Conservation (phyloP, 2,329 filamentous ascomycete genomes). For the Arachnopeziza araneosa region DNA sequence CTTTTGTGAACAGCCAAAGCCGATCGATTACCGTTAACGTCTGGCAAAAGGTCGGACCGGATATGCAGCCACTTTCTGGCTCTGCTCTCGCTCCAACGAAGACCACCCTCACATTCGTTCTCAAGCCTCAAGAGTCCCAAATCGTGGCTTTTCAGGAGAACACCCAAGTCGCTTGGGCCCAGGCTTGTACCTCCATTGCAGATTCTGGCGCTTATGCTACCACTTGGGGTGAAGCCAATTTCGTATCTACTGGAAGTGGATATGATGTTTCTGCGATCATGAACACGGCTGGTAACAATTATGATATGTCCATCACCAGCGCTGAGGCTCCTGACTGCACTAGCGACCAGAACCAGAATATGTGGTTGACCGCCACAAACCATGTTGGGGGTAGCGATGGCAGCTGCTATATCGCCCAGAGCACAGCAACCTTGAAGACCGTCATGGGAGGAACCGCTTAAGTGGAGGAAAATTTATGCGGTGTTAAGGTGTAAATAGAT, state of each 20-base stretch:
- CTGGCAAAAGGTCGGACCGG: constrained; percentile 30
- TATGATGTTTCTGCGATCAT: constrained; percentile 30
- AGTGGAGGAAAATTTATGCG: not conserved
- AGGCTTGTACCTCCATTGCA: constrained; percentile 11
- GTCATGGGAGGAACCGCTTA: constrained; percentile 24
- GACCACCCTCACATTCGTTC: constrained; percentile 23
- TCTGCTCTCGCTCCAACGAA: no score
- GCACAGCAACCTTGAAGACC: constrained; percentile 20
- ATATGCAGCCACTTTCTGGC: no score
- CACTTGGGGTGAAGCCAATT: constrained; percentile 27
- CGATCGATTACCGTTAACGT: constrained; percentile 21
- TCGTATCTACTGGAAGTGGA: constrained; percentile 21
- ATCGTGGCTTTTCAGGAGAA: constrained; percentile 25
- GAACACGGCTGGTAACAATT: constrained; percentile 25
- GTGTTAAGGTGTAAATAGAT: constrained; percentile 2
- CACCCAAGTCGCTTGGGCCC: constrained; percentile 23
- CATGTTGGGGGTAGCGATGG: constrained; percentile 29
- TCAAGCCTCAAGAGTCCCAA: constrained; percentile 20
- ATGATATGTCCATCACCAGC: constrained; percentile 28
- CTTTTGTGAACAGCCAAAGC: constrained; percentile 22
- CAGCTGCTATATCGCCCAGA: constrained; percentile 24
- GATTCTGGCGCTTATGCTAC: constrained; percentile 21
- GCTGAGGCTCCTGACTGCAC: constrained; percentile 21
- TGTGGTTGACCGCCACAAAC: constrained; percentile 22
- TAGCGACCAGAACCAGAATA: constrained; percentile 25